phyloP scores from a whole-genome alignment of 148 eudicot genomes.

The Spergularia bocconei region DNA sequence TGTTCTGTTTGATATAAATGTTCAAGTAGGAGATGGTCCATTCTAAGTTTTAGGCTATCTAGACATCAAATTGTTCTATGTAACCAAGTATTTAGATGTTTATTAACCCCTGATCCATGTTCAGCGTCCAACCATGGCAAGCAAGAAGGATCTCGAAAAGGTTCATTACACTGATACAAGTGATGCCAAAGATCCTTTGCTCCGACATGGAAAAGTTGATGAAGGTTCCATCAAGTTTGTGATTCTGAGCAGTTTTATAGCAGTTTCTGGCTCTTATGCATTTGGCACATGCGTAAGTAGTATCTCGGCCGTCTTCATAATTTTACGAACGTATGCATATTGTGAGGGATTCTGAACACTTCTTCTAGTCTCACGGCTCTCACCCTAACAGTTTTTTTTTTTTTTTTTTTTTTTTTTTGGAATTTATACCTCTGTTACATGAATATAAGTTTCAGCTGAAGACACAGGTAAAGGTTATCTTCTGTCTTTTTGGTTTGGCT shows the following conservation, averaged over 20 bases:
- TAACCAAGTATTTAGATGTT: no score
- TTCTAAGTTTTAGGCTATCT: background rate
- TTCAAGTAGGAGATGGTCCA: no score
- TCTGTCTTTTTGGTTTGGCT: background rate
- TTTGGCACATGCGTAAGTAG: conserved; percentile 33
- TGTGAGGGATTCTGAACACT: no score
- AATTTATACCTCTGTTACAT: no score
- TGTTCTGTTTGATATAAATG: no score
- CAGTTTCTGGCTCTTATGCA: conserved; percentile 27
- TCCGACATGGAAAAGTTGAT: conserved; percentile 14
- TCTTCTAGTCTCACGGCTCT: no score
- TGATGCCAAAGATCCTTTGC: conserved; percentile 7
- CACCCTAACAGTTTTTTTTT: background rate
- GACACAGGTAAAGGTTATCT: background rate
- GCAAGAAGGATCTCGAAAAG: background rate
- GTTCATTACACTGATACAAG: background rate
- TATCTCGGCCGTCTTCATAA: background rate
- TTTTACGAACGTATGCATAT: background rate
- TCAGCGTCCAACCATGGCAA: background rate
- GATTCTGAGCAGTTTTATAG: conserved; percentile 21
- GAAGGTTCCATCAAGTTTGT: conserved; percentile 17
- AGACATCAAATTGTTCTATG: background rate
- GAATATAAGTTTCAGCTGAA: no score
- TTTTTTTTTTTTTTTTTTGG: background rate
- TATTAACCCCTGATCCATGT: no score